Evolutionary conservation across 495 filamentous ascomycete genomes (phyloP), one percentile per base, ranked within the genome.

Genomic region (Venustampulla echinocandica): DNA sequence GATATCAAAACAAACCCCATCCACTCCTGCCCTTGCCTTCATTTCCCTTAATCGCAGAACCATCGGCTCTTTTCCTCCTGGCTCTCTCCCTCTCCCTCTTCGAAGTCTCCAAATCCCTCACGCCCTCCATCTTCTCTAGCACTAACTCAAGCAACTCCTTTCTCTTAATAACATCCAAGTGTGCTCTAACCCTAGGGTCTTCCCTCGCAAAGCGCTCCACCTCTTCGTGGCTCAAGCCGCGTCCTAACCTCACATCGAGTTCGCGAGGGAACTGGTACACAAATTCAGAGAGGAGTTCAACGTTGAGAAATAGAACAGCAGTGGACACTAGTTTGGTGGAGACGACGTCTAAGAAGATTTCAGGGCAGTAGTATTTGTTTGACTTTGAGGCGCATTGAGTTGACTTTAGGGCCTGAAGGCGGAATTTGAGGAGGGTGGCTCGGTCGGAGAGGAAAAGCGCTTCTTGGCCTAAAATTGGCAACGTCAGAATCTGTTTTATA

Each of bases 231-330:
- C 80, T 82, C 43, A 97, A 75, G 50, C 84, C 77, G 27, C 89
- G 74, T 27, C 89, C 87, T n/a, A 99, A 80, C 32, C 87, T 75
- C 54, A 79, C 59, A 61, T 99, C 92, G 15, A 99, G 75, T 61
- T 95, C 88, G 17, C 93, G 76, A 0, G 92, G 92, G 69, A 99
- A 99, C 59, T 90, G 82, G 61, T 93, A 90, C 68, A 95, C 95
- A 57, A 97, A 99, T 60, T 97, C 94, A 3, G 85, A 87, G 32
- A 99, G 75, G 20, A 99, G 75, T 68, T 99, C 92, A 27, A 96
- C 93, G 55, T 99, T 95, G 9, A 99, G 77, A 73, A 99, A 99
- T 0, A 99, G 77, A 9, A 97, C 93, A 10, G 92, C 90, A 0
- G 90, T 97, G 2, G 85, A 80, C 13, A 89, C 89, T 45, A 99